Percentiles rank a stretch among this genome's conserved stretches.
These are phyloP conservation scores for Aspergillus awamori DNA, from an alignment of 2,329 filamentous ascomycete genomes.

Conservation along the genomic window DNA sequence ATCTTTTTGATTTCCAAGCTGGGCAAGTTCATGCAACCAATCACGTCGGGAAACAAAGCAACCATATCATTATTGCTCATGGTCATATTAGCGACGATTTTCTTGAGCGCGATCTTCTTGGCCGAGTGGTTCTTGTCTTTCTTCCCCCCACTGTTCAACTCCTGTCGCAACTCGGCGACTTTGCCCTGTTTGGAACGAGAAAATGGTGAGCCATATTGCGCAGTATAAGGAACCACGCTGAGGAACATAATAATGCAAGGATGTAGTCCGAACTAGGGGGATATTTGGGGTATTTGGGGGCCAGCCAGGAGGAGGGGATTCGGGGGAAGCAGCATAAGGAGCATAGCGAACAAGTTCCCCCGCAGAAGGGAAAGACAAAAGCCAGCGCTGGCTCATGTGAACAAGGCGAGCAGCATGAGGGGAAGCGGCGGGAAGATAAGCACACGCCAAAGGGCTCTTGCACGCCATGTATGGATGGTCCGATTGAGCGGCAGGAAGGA, in stretches of 20 bases:
- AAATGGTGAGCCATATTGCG: constrained; percentile 36
- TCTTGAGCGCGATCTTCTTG: constrained; percentile 98
- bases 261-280: neutral
- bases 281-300: neutral
- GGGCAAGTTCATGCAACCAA: constrained; percentile 91
- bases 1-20: constrained; percentile 99
- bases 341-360: constrained; percentile 16
- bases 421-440: constrained; percentile 17
- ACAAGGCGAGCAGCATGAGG: constrained; percentile 10
- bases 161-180: constrained; percentile 92
- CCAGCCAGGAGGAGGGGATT: neutral
- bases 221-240: constrained; percentile 31
- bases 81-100: constrained; percentile 99
- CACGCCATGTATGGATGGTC: constrained; percentile 2
- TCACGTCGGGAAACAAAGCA: constrained; percentile 90
- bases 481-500: constrained; percentile 23
- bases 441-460: constrained; percentile 11
- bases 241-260: constrained; percentile 31
- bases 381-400: constrained; percentile 3
- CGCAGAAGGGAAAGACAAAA: constrained; percentile 16
- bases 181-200: constrained; percentile 74
- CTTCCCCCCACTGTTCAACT: constrained; percentile 90
- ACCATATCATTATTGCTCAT: constrained; percentile 99
- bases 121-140: constrained; percentile 95
- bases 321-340: neutral